These are phyloP conservation scores for Pseudogymnoascus verrucosus DNA, from an alignment of 2,329 filamentous ascomycete species.

Conservation along the genomic window DNA sequence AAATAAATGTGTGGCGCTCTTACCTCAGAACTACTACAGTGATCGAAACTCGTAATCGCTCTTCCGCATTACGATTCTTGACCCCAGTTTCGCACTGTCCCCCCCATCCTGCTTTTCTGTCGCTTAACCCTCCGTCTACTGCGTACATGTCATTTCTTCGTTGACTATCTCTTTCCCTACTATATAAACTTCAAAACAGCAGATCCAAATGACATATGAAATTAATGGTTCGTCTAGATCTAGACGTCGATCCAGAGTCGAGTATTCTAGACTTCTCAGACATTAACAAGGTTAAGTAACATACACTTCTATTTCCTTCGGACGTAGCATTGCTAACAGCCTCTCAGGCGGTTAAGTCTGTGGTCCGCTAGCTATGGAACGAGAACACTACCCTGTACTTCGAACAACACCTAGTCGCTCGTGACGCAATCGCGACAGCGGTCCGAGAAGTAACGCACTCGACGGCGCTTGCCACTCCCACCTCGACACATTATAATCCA, in stretches of 20 bases:
- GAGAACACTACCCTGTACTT: conserved; percentile 14
- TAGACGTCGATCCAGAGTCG: conserved; percentile 1
- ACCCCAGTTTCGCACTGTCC: too few species aligned
- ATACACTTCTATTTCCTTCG: conserved; percentile 3
- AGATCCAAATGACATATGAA: neutral
- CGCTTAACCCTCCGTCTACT: neutral
- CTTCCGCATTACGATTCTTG: neutral
- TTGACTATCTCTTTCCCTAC: neutral
- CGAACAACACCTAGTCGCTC: conserved; percentile 13
- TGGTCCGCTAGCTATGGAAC: conserved; percentile 13
- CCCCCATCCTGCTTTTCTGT: too few species aligned
- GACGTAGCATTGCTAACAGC: conserved; percentile 12
- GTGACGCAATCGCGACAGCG: conserved; percentile 12
- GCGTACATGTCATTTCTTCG: neutral
- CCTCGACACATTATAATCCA: conserved; percentile 10
- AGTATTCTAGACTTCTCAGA: conserved; percentile 12
- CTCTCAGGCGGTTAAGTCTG: conserved; percentile 7
- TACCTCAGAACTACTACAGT: neutral
- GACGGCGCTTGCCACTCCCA: conserved; percentile 14
- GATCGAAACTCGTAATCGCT: neutral
- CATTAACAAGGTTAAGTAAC: conserved; percentile 11
- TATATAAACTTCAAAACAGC: neutral
- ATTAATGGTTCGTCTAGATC: neutral
- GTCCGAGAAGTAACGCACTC: conserved; percentile 14
- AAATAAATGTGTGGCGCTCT: neutral